Conservation (phyloP, 129 eudicot genomes). For the Kitagawia praeruptora region DNA sequence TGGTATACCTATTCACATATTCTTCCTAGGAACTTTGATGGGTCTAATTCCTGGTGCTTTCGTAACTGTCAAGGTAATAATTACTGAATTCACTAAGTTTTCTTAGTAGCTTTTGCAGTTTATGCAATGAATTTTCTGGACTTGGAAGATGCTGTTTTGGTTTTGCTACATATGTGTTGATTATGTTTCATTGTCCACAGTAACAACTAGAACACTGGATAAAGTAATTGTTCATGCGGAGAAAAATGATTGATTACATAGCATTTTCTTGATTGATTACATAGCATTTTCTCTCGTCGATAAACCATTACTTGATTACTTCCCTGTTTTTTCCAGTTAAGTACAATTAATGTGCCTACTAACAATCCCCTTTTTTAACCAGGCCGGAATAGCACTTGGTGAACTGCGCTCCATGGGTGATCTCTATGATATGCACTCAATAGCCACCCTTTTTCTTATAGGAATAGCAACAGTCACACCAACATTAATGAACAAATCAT, state of each 20-base stretch:
- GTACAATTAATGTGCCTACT: not conserved
- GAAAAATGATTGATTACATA: not conserved
- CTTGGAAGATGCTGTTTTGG: not conserved
- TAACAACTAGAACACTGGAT: not conserved
- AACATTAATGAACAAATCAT: constrained; percentile 49
- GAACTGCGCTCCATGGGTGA: constrained; percentile 81
- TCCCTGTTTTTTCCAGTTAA: not conserved
- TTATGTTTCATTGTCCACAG: not conserved
- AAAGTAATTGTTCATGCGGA: not conserved
- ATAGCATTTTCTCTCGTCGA: not conserved
- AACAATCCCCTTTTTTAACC: constrained; percentile 1
- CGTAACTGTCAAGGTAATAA: constrained; percentile 67
- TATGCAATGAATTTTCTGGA: not conserved
- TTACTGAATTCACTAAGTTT: not conserved
- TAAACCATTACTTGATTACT: not conserved
- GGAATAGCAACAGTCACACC: constrained; percentile 69
- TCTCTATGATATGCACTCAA: constrained; percentile 74
- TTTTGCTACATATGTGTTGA: not conserved
- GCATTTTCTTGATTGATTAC: not conserved
- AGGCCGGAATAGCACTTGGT: constrained; percentile 97
- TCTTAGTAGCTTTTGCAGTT: not conserved
- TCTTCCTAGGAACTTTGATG: constrained; percentile 62
- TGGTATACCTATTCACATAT: constrained; percentile 57
- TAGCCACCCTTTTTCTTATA: constrained; percentile 75
- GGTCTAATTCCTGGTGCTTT: constrained; percentile 80